Percentiles rank a stretch among this genome's conserved stretches.
phyloP scores from a whole-genome alignment of 441 rosid species.

The Populus hybrid region DNA sequence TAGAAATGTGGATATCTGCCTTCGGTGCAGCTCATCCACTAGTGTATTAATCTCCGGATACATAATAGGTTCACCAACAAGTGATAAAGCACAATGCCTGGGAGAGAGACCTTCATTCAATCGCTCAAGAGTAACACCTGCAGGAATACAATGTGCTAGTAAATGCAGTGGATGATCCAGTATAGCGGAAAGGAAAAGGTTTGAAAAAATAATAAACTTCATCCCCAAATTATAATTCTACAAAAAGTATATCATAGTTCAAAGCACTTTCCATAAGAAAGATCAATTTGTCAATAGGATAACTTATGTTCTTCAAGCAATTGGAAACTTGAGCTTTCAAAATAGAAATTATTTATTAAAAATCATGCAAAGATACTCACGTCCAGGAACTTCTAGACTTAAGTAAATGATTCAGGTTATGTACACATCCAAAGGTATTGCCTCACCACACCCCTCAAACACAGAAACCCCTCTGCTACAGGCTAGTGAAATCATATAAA shows the following conservation, averaged over 20 bases:
- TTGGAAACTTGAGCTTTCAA: not conserved
- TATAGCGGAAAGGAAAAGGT: not conserved
- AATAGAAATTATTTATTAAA: not conserved
- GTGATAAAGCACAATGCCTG: conserved; percentile 91
- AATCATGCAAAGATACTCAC: not conserved
- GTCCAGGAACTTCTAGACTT: not conserved
- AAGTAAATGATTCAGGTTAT: not conserved
- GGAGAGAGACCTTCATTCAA: conserved; percentile 84
- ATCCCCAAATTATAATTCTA: not conserved
- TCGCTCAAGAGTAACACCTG: conserved; percentile 79
- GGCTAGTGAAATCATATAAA: not conserved
- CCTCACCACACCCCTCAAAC: not conserved
- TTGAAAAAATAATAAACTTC: not conserved
- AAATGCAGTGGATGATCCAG: conserved; percentile 7
- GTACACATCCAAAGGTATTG: not conserved
- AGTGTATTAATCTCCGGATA: conserved; percentile 87
- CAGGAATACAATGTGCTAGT: conserved; percentile 16
- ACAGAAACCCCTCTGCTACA: not conserved
- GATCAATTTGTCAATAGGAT: not conserved
- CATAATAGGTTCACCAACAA: conserved; percentile 98
- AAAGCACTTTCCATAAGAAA: not conserved
- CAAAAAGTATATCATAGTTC: not conserved
- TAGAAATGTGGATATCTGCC: conserved; percentile 81
- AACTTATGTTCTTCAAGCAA: not conserved
- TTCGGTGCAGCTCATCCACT: conserved; percentile 81